phyloP scores from a whole-genome alignment of 176 grass and related monocot genomes.

The Oryza nivara region DNA sequence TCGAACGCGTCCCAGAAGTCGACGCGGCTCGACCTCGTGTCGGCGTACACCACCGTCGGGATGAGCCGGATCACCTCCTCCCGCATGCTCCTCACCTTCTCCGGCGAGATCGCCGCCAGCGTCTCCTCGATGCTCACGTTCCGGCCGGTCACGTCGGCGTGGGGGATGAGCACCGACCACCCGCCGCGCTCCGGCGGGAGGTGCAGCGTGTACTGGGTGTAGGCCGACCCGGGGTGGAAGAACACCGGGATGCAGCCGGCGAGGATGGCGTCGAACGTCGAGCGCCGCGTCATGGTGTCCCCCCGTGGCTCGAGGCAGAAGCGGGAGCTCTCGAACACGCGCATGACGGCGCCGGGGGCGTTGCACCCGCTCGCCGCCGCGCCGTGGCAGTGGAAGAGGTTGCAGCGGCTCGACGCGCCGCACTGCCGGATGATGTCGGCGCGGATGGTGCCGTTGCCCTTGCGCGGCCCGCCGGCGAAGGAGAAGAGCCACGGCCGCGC shows the following conservation, averaged over 20 bases:
- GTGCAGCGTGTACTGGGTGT: conserved; percentile 70
- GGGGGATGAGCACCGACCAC: conserved; percentile 59
- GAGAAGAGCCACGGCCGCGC: conserved; percentile 52
- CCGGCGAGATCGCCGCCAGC: conserved; percentile 46
- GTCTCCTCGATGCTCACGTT: conserved; percentile 64
- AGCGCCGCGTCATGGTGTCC: conserved; percentile 68
- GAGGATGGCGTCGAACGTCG: conserved; percentile 66
- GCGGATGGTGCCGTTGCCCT: conserved; percentile 45
- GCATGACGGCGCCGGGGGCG: conserved; percentile 56
- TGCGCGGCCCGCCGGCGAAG: conserved; percentile 57
- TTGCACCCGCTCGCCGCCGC: conserved; percentile 27
- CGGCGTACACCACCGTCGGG: conserved; percentile 61
- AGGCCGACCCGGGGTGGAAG: conserved; percentile 61
- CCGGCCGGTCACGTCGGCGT: conserved; percentile 35
- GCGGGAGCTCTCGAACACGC: conserved; percentile 54
- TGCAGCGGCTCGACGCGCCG: conserved; percentile 44
- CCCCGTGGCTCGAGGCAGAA: conserved; percentile 83
- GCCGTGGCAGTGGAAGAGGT: conserved; percentile 54
- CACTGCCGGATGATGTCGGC: conserved; percentile 58
- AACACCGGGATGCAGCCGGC: conserved; percentile 86
- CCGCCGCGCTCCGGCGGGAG: conserved; percentile 42
- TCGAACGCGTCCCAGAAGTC: conserved; percentile 65
- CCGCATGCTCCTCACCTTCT: conserved; percentile 46
- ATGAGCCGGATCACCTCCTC: conserved; percentile 73
- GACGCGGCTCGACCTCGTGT: conserved; percentile 46